A percentile compares a stretch with the other conserved stretches of the same genome.
phyloP scores from a whole-genome alignment of 148 eudicot genomes.

The Rhododendron ovatum region DNA sequence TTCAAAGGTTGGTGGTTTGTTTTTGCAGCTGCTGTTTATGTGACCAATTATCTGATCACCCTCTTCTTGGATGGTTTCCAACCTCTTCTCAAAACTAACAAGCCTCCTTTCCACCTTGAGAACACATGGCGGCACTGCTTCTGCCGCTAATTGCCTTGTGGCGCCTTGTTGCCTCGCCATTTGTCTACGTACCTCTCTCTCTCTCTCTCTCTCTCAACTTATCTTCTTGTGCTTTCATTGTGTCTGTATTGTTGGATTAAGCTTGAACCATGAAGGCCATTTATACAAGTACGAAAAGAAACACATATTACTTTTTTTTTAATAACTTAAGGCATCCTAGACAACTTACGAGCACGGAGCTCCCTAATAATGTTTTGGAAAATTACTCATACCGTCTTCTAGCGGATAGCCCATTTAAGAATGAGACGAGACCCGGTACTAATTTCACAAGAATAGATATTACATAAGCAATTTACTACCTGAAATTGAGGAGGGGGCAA shows the following conservation, averaged over 20 bases:
- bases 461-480: too few species aligned
- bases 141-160: background rate
- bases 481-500: too few species aligned
- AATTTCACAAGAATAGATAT: too few species aligned
- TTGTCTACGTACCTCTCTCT: too few species aligned
- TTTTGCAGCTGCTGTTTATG: background rate
- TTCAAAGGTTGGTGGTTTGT: background rate
- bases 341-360: too few species aligned
- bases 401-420: too few species aligned
- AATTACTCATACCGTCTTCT: too few species aligned
- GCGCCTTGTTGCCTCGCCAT: background rate
- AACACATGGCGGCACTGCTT: background rate
- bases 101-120: background rate
- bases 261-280: background rate
- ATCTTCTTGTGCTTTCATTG: too few species aligned
- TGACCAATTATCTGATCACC: background rate
- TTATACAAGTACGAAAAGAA: background rate
- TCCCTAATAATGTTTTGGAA: too few species aligned
- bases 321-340: too few species aligned
- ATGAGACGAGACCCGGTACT: too few species aligned
- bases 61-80: slow-evolving; percentile 12
- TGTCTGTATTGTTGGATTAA: background rate
- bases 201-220: background rate
- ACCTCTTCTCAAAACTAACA: background rate
- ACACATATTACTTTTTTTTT: background rate